Percentiles rank a stretch among this genome's conserved stretches.
These are phyloP conservation scores for Clavulina sp. DNA, from an alignment of 768 basidiomycete species.

Conservation along the genomic window DNA sequence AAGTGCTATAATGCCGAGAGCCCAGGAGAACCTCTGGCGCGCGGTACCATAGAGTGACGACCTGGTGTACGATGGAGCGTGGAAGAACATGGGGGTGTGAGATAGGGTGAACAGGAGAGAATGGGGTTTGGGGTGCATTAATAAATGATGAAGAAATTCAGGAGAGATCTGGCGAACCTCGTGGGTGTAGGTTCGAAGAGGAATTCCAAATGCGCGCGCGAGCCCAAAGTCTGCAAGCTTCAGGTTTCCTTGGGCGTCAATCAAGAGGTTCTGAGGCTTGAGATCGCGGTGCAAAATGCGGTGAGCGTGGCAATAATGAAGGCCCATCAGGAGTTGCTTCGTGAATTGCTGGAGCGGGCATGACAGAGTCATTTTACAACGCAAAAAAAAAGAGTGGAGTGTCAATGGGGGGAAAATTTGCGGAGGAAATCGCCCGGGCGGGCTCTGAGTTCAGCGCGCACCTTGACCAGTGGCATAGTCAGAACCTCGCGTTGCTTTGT, in stretches of 20 bases:
- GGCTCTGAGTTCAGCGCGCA: conserved; percentile 23
- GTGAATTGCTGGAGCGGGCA: conserved; percentile 66
- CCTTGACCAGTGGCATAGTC: conserved; percentile 37
- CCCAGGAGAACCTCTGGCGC: conserved; percentile 95
- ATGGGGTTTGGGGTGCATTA: neutral
- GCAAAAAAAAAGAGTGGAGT: neutral
- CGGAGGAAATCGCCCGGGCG: conserved; percentile 10
- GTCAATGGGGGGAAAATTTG: conserved; percentile 2
- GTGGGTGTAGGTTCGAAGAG: conserved; percentile 97
- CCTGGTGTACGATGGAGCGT: conserved; percentile 29
- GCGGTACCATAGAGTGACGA: conserved; percentile 98
- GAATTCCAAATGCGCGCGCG: conserved; percentile 93
- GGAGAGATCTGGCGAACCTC: conserved; percentile 49
- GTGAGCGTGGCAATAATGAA: conserved; percentile 89
- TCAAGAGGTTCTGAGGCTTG: conserved; percentile 90
- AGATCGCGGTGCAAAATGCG: conserved; percentile 94
- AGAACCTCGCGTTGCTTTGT: neutral
- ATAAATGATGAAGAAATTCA: neutral
- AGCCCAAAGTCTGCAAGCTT: conserved; percentile 96
- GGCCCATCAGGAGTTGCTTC: conserved; percentile 75
- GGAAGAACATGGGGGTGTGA: neutral
- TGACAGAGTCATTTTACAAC: conserved; percentile 10
- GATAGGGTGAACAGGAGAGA: neutral
- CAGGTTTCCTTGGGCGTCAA: conserved; percentile 74
- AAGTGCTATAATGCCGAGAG: conserved; percentile 89